These are phyloP conservation scores for Colletotrichum karsti DNA, from an alignment of 2,329 filamentous ascomycete species.

Conservation along the genomic window DNA sequence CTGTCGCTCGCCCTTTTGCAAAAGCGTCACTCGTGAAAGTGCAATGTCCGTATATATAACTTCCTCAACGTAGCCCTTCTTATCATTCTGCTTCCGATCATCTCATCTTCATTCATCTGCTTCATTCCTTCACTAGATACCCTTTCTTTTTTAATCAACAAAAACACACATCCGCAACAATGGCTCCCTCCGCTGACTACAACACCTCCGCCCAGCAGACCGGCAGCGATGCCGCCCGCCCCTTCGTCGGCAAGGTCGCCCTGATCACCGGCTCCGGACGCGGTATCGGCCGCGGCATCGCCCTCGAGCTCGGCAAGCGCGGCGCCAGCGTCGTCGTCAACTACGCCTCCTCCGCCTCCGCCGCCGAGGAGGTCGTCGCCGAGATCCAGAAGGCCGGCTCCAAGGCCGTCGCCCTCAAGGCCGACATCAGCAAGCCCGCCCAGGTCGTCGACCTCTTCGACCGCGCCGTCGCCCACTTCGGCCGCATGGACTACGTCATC, in stretches of 20 bases:
- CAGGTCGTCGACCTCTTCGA: constrained; percentile 71
- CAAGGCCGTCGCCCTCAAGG: constrained; percentile 67
- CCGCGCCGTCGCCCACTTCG: constrained; percentile 70
- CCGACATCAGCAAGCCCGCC: constrained; percentile 69
- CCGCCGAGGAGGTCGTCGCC: constrained; percentile 65
- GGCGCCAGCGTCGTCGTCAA: constrained; percentile 74
- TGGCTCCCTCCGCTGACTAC: constrained; percentile 39
- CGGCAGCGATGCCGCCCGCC: constrained; percentile 39
- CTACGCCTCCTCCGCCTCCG: constrained; percentile 64
- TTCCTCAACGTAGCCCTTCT: neutral
- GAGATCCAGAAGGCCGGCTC: constrained; percentile 64
- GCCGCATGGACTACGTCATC: constrained; percentile 76
- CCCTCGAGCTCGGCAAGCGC: constrained; percentile 72
- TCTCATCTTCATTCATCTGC: constrained; percentile 2
- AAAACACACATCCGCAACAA: constrained; percentile 27
- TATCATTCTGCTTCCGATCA: accelerated
- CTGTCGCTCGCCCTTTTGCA: neutral
- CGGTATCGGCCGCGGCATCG: constrained; percentile 73
- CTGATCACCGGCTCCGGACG: constrained; percentile 72
- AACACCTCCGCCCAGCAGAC: constrained; percentile 28
- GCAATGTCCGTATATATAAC: constrained; percentile 16
- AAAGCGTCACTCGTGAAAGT: neutral
- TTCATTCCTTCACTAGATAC: neutral
- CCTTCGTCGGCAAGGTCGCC: constrained; percentile 61
- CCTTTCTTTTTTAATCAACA: neutral